phyloP scores from a whole-genome alignment of 352 stramenopile species.

The Phytophthora agathidicida region DNA sequence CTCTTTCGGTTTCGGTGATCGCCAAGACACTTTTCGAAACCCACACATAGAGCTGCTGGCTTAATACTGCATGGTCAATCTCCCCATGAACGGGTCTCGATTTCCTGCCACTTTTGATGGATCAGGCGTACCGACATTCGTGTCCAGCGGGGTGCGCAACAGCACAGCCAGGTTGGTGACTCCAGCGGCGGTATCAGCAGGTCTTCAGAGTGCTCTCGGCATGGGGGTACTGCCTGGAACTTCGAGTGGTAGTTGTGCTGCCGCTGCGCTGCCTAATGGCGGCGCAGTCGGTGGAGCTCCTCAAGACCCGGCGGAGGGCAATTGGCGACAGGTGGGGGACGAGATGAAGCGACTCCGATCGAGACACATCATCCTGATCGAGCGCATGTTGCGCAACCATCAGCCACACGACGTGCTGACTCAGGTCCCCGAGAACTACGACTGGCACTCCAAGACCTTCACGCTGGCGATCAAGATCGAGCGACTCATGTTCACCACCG shows the following conservation, averaged over 20 bases:
- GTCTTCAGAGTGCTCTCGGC: background rate
- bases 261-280: background rate
- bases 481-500: conserved; percentile 63
- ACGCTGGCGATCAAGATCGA: conserved; percentile 67
- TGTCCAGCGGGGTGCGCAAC: conserved; percentile 5
- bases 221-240: background rate
- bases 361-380: conserved; percentile 51
- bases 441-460: conserved; percentile 71
- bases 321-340: conserved; percentile 36
- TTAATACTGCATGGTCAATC: conserved; percentile 20
- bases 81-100: conserved; percentile 30
- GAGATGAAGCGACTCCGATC: conserved; percentile 48
- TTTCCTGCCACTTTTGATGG: conserved; percentile 26
- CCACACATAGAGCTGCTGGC: background rate
- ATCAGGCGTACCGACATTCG: conserved; percentile 13
- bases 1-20: conserved; percentile 36
- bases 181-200: conserved; percentile 7
- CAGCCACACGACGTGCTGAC: conserved; percentile 65
- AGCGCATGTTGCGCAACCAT: conserved; percentile 62
- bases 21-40: conserved; percentile 3
- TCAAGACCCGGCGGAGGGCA: conserved; percentile 7
- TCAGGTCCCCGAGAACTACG: conserved; percentile 61
- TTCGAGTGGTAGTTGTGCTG: background rate
- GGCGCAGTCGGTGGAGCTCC: background rate
- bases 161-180: conserved; percentile 6